Base-by-base conservation (phyloP, 805 yeast species). In the Schwanniomyces vanrijiae region DNA sequence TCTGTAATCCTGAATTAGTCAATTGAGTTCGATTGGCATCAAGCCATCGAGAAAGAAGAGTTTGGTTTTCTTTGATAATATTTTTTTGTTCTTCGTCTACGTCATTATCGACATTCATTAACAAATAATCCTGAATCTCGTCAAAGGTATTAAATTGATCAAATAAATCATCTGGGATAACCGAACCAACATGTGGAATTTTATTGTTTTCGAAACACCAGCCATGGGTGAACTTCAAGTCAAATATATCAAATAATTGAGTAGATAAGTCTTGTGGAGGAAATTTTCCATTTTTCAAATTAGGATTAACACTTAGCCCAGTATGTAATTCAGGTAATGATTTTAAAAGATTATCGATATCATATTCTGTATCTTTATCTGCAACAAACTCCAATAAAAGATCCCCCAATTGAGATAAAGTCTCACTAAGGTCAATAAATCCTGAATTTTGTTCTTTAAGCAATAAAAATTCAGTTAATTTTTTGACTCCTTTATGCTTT, bases 281-380 rank as follows among this genome's bases (percentile, higher is more conserved):
- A 54, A 88, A 86, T 0, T 77, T 63, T 4, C 94, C 75, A 39
- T 62, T 60, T 7, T 65, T 40, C 48, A 91, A 81, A 40, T 76
- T 71, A 2, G 96, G 91, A 55, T 90, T 83, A 11, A 90, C 82
- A 40, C 78, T 78, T 41, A 90, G 71, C 0, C 96, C 96, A 2
- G 83, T 75, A 50, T 83, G 83, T 28, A 90, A 64, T 18, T 73
- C 68, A 0, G 95, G 95, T 34, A 90, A 66, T 25, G 76, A 59
- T 28, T 78, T 71, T 41, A 86, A 66, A 11, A 86, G 69, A 19
- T 68, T 47, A 46, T 66, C 66, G 7, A 65, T 53, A 22, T 62
- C 56, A 34, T 60, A 52, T n/a, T 43, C 39, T 16, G 24, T 44
- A 46, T 13, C 21, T 25, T 46, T 37, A 28, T 55, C 58, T 25